Conservation (phyloP, 2,329 filamentous ascomycete genomes). For the Phyllosticta citrichinensis region DNA sequence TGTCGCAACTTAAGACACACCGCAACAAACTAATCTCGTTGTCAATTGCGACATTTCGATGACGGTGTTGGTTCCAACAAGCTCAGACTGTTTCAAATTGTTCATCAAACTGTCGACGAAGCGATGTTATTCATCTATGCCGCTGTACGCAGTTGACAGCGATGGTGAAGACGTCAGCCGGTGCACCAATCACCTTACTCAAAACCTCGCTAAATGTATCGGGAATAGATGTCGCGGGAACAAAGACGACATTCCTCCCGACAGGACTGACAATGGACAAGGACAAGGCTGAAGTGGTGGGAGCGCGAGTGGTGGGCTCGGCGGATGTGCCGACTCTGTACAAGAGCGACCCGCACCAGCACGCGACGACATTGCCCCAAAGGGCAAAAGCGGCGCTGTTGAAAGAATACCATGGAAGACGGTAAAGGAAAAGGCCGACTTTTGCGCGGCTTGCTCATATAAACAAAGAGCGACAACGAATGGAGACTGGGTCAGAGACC, state of each 20-base stretch:
- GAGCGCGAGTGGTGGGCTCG: neutral
- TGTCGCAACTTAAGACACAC: too few relatives aligned
- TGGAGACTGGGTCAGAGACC: neutral
- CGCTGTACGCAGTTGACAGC: too few relatives aligned
- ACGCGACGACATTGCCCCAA: neutral
- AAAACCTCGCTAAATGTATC: neutral
- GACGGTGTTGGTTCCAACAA: too few relatives aligned
- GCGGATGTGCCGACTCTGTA: neutral
- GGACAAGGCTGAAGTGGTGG: neutral
- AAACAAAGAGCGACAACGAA: neutral
- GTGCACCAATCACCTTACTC: neutral
- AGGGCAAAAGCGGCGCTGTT: neutral
- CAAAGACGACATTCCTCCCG: too few relatives aligned
- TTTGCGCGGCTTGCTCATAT: too few relatives aligned
- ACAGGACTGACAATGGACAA: neutral
- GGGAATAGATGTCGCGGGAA: neutral
- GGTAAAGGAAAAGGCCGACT: neutral
- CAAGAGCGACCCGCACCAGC: too few relatives aligned
- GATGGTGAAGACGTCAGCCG: too few relatives aligned
- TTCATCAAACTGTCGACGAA: too few relatives aligned
- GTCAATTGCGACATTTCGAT: too few relatives aligned
- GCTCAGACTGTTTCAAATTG: too few relatives aligned
- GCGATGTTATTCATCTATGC: too few relatives aligned
- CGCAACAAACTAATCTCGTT: too few relatives aligned
- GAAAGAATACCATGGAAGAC: neutral